Evolutionary conservation across 495 filamentous ascomycete species (phyloP), one percentile per base, ranked within the genome.

Genomic region (Hyphodiscus hymeniophilus): DNA sequence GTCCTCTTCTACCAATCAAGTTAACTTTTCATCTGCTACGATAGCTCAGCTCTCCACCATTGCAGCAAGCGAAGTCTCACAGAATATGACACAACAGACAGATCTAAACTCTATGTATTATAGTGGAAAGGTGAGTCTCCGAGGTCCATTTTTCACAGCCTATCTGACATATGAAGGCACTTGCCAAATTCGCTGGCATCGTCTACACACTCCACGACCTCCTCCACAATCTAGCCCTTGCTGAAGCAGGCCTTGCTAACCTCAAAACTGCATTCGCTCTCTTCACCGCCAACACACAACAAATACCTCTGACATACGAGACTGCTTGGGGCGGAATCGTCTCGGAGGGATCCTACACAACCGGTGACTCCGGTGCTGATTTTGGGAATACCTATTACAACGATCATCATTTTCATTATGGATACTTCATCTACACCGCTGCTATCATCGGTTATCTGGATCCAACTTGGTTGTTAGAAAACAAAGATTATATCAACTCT

Each of bases 31-130:
- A 3, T 47, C 63, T 1, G 60, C 59, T 4, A 73, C 74, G 1
- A 73, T 74, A 39, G n/a, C 58, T 69, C 0, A 66, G 70, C 1
- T 82, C 92, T 50, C 64, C 68, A 63, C 65, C 23, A 71, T 79
- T 3, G 83, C 82, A 2, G 62, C 66, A 3, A 67, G 69, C 10
- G 92, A 98, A 63, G 63, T 94, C 0, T 64, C 72, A 7, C 79
- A 94, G 60, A 74, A 90, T 56, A 83, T 95, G 42, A 58, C 67
- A 18, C 60, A 63, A 4, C 84, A 94, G 60, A 80, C 79, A 3
- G 75, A 92, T 50, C 71, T 89, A 26, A 75, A 94, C 60, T 94
- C 85, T 52, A 94, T 96, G 84, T 98, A 98, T 65, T 98, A 85
- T 60, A 83, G 84, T 52, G 91, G 91, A 53, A 98, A 98, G 71